phyloP scores from a whole-genome alignment of 2,329 filamentous ascomycete genomes.

The Xylariales sp. region DNA sequence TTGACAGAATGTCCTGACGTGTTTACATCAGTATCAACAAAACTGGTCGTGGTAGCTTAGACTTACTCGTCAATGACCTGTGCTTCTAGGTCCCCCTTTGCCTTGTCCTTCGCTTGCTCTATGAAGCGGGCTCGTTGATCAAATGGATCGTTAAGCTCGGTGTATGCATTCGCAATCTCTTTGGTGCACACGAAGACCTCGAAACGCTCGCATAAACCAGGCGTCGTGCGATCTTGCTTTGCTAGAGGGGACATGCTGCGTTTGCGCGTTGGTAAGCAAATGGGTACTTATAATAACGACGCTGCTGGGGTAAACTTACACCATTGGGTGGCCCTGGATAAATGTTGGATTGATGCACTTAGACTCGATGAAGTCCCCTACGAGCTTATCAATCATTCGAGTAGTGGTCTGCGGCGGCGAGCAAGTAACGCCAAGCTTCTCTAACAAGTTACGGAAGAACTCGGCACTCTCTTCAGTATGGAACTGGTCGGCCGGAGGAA shows the following conservation, averaged over 20 bases:
- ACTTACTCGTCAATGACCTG: constrained; percentile 95
- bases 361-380: constrained; percentile 84
- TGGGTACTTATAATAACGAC: too few relatives aligned
- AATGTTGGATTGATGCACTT: constrained; percentile 78
- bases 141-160: constrained; percentile 95
- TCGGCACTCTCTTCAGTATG: constrained; percentile 86
- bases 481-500: constrained; percentile 82
- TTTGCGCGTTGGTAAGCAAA: too few relatives aligned
- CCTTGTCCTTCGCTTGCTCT: constrained; percentile 94
- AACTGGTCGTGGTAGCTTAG: too few relatives aligned
- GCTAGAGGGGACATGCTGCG: constrained; percentile 88
- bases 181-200: constrained; percentile 97
- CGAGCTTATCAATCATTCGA: constrained; percentile 92
- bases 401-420: constrained; percentile 86
- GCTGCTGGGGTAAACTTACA: too few relatives aligned
- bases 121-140: constrained; percentile 90
- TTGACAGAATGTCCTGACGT: constrained; percentile 88
- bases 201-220: constrained; percentile 91
- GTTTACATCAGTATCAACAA: too few relatives aligned
- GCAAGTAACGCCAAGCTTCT: constrained; percentile 90
- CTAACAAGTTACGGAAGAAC: constrained; percentile 58
- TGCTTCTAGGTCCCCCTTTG: constrained; percentile 93
- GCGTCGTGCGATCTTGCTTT: constrained; percentile 81
- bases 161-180: constrained; percentile 96
- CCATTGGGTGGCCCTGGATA: constrained; percentile 72